These are phyloP conservation scores for Perilla frutescens DNA, from an alignment of 257 asterid species.

Conservation along the genomic window DNA sequence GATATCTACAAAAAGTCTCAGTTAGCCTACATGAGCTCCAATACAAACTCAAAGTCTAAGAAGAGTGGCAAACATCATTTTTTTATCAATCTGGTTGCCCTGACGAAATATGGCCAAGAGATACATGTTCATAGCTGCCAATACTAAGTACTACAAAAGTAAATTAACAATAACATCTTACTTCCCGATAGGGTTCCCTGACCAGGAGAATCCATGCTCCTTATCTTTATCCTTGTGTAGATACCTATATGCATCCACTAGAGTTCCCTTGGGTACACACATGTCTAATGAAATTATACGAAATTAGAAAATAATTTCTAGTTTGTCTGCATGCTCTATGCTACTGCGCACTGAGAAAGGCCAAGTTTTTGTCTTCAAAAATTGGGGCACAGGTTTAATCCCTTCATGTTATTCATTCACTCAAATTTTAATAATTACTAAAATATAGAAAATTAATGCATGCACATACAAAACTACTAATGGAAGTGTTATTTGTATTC, in stretches of 20 bases:
- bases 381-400: no score
- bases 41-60: slow-evolving; percentile 19
- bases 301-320: no score
- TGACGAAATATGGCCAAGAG: background rate
- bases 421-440: no score
- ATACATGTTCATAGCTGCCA: background rate
- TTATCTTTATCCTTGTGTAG: slow-evolving; percentile 79
- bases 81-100: slow-evolving; percentile 3
- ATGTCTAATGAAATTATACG: no score
- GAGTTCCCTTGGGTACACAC: slow-evolving; percentile 61
- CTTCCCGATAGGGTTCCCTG: slow-evolving; percentile 94
- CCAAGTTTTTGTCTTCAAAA: no score
- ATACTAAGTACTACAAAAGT: background rate
- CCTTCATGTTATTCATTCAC: no score
- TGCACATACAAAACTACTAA: no score
- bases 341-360: no score
- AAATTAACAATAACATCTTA: slow-evolving; percentile 45
- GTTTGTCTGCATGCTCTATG: no score
- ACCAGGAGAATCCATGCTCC: slow-evolving; percentile 96
- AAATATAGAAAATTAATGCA: no score
- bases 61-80: slow-evolving; percentile 2
- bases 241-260: slow-evolving; percentile 83
- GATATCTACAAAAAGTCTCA: slow-evolving; percentile 63
- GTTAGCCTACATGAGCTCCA: slow-evolving; percentile 9
- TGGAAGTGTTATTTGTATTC: no score